phyloP scores from a whole-genome alignment of 1,284 basidiomycete species.

The Pterulicium gracile region DNA sequence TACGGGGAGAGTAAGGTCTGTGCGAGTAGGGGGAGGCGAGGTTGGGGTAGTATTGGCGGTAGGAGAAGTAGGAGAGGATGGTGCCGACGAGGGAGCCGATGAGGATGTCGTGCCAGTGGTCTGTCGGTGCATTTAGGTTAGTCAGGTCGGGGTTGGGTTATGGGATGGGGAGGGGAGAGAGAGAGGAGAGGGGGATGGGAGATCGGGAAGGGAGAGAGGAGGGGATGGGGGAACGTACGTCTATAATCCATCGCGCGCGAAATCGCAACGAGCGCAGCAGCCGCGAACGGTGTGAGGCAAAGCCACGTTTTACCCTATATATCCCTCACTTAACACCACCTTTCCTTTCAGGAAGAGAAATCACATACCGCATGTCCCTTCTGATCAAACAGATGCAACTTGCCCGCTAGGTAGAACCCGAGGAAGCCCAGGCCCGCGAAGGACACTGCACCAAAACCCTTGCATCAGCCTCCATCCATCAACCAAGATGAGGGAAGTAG shows the following conservation, averaged over 20 bases:
- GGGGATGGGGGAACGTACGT: no score
- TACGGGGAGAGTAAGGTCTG: slow-evolving; percentile 23
- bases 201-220: slow-evolving; percentile 8
- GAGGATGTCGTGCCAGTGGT: slow-evolving; percentile 47
- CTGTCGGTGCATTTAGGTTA: slow-evolving; percentile 17
- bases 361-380: slow-evolving; percentile 44
- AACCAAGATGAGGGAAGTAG: neutral
- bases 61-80: slow-evolving; percentile 35
- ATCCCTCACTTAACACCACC: neutral
- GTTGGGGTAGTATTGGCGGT: slow-evolving; percentile 31
- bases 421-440: slow-evolving; percentile 72
- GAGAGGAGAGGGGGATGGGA: neutral
- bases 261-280: slow-evolving; percentile 58
- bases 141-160: no score
- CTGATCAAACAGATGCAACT: slow-evolving; percentile 61
- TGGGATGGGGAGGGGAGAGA: no score
- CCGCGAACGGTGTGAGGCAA: slow-evolving; percentile 47
- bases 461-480: neutral
- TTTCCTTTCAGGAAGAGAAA: slow-evolving; percentile 3
- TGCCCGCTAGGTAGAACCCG: slow-evolving; percentile 63
- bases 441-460: slow-evolving; percentile 31
- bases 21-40: slow-evolving; percentile 25
- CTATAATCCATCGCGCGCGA: slow-evolving; percentile 59
- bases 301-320: slow-evolving; percentile 55
- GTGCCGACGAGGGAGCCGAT: slow-evolving; percentile 41